Evolutionary conservation across 1,284 basidiomycete genomes (phyloP).

Genomic region (Microbotryum scabiosae): DNA sequence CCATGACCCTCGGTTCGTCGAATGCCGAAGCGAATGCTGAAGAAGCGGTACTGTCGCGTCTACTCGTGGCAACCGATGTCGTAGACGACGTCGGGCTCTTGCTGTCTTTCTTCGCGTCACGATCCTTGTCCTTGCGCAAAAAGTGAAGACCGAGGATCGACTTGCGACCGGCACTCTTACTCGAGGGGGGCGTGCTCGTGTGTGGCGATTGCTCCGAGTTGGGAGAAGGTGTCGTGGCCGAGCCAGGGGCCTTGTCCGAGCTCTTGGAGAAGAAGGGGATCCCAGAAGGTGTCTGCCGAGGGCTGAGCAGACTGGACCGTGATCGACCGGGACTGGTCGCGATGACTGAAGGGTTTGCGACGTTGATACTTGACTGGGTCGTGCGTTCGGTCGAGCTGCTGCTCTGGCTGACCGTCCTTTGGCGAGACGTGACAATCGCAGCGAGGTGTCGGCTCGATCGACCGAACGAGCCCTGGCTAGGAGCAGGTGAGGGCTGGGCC

Average conservation of each 20-base stretch:
- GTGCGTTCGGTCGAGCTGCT: slow-evolving; percentile 24
- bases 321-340: slow-evolving; percentile 31
- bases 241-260: slow-evolving; percentile 37
- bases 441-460: slow-evolving; percentile 8
- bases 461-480: slow-evolving; percentile 16
- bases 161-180: slow-evolving; percentile 32
- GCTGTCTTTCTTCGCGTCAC: slow-evolving; percentile 28
- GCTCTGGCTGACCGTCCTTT: slow-evolving; percentile 26
- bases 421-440: slow-evolving; percentile 3
- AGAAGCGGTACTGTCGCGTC: not conserved
- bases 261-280: slow-evolving; percentile 82
- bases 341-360: slow-evolving; percentile 16
- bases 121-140: slow-evolving; percentile 19
- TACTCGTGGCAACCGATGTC: slow-evolving; percentile 2
- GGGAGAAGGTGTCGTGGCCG: slow-evolving; percentile 31
- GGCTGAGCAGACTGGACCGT: slow-evolving; percentile 34
- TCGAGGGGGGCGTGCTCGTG: slow-evolving; percentile 4
- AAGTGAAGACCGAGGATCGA: slow-evolving; percentile 37
- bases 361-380: not conserved
- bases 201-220: slow-evolving; percentile 7
- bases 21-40: slow-evolving; percentile 3
- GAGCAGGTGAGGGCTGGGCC: not conserved
- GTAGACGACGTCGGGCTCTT: slow-evolving; percentile 18
- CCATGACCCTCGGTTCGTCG: slow-evolving; percentile 32
- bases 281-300: slow-evolving; percentile 78